These are phyloP conservation scores for Nannochloris sp. DNA, from an alignment of 139 green algal genomes.

Conservation along the genomic window DNA sequence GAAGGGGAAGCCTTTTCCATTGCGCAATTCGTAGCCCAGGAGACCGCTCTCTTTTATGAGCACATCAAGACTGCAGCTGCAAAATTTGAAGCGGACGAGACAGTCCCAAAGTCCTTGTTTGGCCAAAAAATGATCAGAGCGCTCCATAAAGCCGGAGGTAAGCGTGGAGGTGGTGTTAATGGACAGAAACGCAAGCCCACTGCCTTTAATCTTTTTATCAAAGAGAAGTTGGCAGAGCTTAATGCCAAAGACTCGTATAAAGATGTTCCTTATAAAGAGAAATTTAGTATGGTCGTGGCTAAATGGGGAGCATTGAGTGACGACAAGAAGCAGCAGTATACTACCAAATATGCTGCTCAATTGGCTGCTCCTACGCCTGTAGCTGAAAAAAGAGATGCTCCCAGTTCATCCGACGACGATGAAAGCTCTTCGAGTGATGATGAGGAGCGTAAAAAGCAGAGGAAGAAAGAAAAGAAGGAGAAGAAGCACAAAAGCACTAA, in stretches of 20 bases:
- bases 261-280: constrained; percentile 6
- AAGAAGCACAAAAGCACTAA: not conserved
- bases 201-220: constrained; percentile 45
- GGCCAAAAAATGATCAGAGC: not conserved
- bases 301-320: not conserved
- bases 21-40: constrained; percentile 25
- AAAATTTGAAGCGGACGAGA: not conserved
- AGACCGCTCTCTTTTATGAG: constrained; percentile 25
- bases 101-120: constrained; percentile 25
- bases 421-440: not conserved
- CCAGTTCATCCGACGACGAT: not conserved
- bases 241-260: constrained; percentile 12
- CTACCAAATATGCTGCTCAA: not conserved
- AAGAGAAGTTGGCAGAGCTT: constrained; percentile 25
- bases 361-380: not conserved
- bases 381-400: not conserved
- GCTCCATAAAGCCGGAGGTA: not conserved
- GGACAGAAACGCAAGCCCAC: constrained; percentile 21
- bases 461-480: not conserved
- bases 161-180: constrained; percentile 9
- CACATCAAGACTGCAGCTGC: constrained; percentile 11
- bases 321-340: constrained; percentile 4
- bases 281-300: constrained; percentile 17
- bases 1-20: too few relatives aligned
- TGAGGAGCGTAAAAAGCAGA: not conserved